Conservation (phyloP, 768 basidiomycete species). For the Podaxis mareebaensis region DNA sequence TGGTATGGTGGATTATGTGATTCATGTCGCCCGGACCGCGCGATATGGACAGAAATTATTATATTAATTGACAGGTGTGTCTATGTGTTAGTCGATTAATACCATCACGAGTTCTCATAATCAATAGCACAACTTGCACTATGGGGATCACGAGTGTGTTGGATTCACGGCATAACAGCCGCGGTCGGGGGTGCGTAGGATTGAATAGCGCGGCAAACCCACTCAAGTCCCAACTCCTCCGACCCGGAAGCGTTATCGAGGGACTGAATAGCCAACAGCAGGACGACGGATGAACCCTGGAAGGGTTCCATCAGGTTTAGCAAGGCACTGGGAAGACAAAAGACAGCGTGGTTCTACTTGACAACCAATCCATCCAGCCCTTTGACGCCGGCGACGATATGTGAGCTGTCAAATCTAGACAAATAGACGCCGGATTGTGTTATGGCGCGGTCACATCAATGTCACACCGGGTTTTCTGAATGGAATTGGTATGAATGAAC, state of each 20-base stretch:
- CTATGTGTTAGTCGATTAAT: too few species aligned
- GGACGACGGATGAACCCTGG: neutral
- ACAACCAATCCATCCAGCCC: constrained; percentile 1
- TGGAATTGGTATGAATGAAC: neutral
- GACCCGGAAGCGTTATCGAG: neutral
- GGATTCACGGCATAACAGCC: neutral
- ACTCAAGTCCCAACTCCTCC: neutral
- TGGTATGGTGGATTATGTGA: constrained; percentile 2
- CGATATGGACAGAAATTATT: neutral
- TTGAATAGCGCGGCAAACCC: neutral
- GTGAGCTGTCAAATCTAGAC: neutral
- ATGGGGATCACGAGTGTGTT: neutral
- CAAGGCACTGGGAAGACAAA: neutral
- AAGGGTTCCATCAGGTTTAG: neutral
- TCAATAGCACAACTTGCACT: neutral
- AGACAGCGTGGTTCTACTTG: neutral
- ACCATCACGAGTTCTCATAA: too few species aligned
- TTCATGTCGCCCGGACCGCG: constrained; percentile 8
- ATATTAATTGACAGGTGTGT: neutral
- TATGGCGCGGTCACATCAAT: neutral
- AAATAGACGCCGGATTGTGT: neutral
- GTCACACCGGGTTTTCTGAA: neutral
- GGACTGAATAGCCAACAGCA: neutral
- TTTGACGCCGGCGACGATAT: neutral
- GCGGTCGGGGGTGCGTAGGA: neutral